phyloP scores from a whole-genome alignment of 2,329 filamentous ascomycete genomes.

The Venturia oleaginea region DNA sequence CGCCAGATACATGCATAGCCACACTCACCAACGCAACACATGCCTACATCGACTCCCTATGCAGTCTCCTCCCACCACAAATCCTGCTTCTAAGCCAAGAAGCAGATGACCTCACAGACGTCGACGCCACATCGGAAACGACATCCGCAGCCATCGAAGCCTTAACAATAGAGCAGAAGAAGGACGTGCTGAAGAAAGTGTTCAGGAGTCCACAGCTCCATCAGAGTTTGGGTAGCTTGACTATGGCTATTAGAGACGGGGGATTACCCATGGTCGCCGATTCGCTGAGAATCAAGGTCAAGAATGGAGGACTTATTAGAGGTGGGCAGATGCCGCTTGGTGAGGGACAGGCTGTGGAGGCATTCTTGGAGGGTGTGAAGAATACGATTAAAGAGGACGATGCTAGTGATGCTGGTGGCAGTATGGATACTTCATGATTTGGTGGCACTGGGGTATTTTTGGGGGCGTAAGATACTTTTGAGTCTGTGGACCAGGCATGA shows the following conservation, averaged over 20 bases:
- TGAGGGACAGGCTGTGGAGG: conserved; percentile 79
- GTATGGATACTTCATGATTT: conserved; percentile 1
- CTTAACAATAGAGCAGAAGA: conserved; percentile 68
- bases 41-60: conserved; percentile 61
- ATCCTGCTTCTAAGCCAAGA: conserved; percentile 71
- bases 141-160: conserved; percentile 57
- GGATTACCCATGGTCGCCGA: conserved; percentile 85
- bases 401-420: neutral
- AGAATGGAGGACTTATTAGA: conserved; percentile 73
- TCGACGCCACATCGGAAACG: conserved; percentile 49
- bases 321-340: conserved; percentile 76
- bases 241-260: conserved; percentile 79
- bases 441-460: too few relatives aligned
- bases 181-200: conserved; percentile 68
- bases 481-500: neutral
- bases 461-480: neutral
- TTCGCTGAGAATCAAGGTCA: conserved; percentile 69
- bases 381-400: conserved; percentile 46
- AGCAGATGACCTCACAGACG: conserved; percentile 46
- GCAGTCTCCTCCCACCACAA: conserved; percentile 62
- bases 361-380: conserved; percentile 84
- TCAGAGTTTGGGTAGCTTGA: conserved; percentile 77
- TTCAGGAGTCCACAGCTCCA: conserved; percentile 83
- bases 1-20: conserved; percentile 67
- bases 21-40: conserved; percentile 59